Conservation (phyloP, 805 yeast species). For the Millerozyma acaciae region DNA sequence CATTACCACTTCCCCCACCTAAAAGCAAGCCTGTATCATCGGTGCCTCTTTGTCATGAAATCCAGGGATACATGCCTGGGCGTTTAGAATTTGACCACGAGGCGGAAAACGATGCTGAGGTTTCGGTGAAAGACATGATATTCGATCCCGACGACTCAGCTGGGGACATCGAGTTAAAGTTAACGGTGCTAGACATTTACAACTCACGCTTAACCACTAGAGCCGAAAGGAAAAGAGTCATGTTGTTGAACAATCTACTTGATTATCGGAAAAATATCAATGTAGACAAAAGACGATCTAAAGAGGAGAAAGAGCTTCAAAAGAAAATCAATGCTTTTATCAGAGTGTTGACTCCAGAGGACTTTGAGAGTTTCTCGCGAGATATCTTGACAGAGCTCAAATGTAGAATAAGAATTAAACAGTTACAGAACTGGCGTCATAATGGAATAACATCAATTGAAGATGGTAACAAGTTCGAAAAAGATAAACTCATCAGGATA, state of each 20-base stretch:
- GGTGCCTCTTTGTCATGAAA: constrained; percentile 93
- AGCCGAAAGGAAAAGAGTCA: constrained; percentile 84
- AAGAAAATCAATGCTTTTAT: constrained; percentile 78
- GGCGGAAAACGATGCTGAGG: constrained; percentile 94
- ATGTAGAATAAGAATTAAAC: constrained; percentile 77
- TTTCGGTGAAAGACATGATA: constrained; percentile 88
- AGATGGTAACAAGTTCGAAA: constrained; percentile 80
- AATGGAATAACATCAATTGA: constrained; percentile 85
- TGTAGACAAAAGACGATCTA: constrained; percentile 77
- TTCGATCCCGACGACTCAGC: constrained; percentile 88
- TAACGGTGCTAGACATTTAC: constrained; percentile 83
- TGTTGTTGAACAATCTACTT: constrained; percentile 70
- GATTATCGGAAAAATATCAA: constrained; percentile 83
- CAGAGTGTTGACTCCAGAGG: constrained; percentile 73
- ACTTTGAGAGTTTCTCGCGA: constrained; percentile 69
- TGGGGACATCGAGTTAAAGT: constrained; percentile 84
- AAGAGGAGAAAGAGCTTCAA: constrained; percentile 83
- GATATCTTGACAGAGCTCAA: constrained; percentile 76
- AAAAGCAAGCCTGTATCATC: constrained; percentile 88
- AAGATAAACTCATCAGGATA: constrained; percentile 71
- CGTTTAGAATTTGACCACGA: constrained; percentile 95
- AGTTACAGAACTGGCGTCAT: constrained; percentile 88
- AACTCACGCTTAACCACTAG: constrained; percentile 85
- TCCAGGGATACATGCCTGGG: constrained; percentile 99
- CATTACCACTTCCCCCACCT: constrained; percentile 73